Conservation (phyloP, 2,329 filamentous ascomycete species). For the Phaeosphaeriaceae sp. region DNA sequence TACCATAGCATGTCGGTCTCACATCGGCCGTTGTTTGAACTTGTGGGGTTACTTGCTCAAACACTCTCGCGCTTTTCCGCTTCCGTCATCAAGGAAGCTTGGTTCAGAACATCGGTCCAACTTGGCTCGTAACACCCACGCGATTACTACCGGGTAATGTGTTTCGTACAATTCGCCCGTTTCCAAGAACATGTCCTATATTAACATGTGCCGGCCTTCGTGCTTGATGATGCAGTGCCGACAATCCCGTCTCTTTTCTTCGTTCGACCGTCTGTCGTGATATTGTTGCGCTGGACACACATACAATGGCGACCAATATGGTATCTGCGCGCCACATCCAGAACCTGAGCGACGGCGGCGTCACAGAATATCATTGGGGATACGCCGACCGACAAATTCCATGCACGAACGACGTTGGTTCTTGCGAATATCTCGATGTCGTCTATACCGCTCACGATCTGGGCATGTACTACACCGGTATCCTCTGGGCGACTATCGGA, state of each 20-base stretch:
- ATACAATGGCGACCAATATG: constrained; percentile 27
- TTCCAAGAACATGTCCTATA: constrained; percentile 1
- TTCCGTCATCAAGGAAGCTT: constrained; percentile 2
- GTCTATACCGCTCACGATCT: constrained; percentile 62
- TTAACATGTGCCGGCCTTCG: constrained; percentile 11
- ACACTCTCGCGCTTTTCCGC: constrained; percentile 28
- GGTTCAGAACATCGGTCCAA: constrained; percentile 14
- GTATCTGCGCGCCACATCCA: constrained; percentile 50
- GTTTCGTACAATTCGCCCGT: constrained; percentile 12
- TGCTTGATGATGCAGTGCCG: constrained; percentile 2
- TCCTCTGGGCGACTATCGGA: constrained; percentile 62
- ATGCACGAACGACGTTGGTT: constrained; percentile 64
- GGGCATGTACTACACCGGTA: constrained; percentile 63
- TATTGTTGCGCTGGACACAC: neutral
- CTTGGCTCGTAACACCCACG: constrained; percentile 24
- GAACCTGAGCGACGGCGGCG: constrained; percentile 48
- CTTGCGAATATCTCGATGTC: constrained; percentile 64
- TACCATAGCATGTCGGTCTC: neutral
- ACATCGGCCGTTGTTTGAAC: constrained; percentile 14
- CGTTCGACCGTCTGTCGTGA: constrained; percentile 7
- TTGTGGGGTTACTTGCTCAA: constrained; percentile 44
- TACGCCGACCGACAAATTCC: constrained; percentile 62
- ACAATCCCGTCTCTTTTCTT: constrained; percentile 15
- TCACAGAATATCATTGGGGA: constrained; percentile 61
- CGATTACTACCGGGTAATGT: constrained; percentile 11